Evolutionary conservation across 768 basidiomycete genomes (phyloP).

Genomic region (Strobilomyces dryophilus): DNA sequence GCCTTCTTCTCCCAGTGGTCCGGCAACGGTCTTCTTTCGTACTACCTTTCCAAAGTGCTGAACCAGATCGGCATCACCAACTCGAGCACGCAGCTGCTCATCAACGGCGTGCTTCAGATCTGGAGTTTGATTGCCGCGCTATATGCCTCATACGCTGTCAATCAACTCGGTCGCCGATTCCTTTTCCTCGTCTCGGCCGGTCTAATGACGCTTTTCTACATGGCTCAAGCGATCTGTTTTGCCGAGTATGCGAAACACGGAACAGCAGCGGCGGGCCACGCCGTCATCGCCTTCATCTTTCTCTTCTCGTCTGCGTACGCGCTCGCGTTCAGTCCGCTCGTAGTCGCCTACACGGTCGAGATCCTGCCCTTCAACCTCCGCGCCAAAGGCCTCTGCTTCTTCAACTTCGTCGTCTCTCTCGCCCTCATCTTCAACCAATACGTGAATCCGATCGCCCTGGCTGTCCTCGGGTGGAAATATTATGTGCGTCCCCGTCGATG

Average conservation of each 20-base stretch:
- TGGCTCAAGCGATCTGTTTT: constrained; percentile 63
- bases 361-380: constrained; percentile 81
- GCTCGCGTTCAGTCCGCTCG: constrained; percentile 81
- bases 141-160: constrained; percentile 54
- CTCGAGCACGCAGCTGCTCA: constrained; percentile 63
- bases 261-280: constrained; percentile 48
- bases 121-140: constrained; percentile 72
- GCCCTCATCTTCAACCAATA: constrained; percentile 90
- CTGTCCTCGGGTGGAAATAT: constrained; percentile 67
- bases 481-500: constrained; percentile 41
- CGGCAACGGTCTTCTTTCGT: constrained; percentile 79
- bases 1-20: constrained; percentile 88
- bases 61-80: constrained; percentile 61
- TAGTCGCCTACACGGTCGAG: constrained; percentile 84
- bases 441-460: constrained; percentile 77
- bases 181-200: constrained; percentile 58
- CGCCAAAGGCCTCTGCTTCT: constrained; percentile 81
- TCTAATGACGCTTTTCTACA: constrained; percentile 67
- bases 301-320: constrained; percentile 77
- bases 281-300: constrained; percentile 83
- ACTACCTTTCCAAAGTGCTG: constrained; percentile 76
- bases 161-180: constrained; percentile 64
- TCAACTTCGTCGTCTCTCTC: constrained; percentile 73
- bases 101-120: constrained; percentile 82
- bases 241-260: constrained; percentile 48